A percentile compares a stretch with the other conserved stretches of the same genome.
phyloP scores from a whole-genome alignment of 169 alveolate genomes.

The Besnoitia besnoiti region DNA sequence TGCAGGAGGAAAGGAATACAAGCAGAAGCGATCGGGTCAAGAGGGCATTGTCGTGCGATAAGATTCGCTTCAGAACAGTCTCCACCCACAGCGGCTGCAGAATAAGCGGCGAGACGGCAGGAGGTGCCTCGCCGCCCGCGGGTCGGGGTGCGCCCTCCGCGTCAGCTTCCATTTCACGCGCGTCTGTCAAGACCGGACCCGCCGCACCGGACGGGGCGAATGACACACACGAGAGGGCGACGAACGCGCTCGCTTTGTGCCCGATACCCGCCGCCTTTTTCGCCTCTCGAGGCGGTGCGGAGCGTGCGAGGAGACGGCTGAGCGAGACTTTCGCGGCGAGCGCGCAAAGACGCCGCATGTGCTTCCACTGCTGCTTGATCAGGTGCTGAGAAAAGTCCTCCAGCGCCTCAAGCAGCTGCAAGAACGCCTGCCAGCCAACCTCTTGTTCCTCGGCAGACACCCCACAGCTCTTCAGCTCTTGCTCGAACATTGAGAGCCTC shows the following conservation, averaged over 20 bases:
- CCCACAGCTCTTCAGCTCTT: background rate
- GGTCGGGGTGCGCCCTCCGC: background rate
- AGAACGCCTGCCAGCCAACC: constrained; percentile 28
- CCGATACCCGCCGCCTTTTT: background rate
- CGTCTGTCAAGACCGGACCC: background rate
- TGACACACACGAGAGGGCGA: background rate
- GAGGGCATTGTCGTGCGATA: constrained; percentile 47
- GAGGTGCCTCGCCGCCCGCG: background rate
- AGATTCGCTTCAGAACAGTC: constrained; percentile 19
- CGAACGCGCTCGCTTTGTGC: background rate
- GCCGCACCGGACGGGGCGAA: background rate
- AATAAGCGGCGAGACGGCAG: background rate
- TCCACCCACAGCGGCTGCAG: constrained; percentile 51
- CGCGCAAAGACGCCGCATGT: constrained; percentile 42
- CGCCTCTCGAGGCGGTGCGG: background rate
- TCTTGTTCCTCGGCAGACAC: constrained; percentile 27
- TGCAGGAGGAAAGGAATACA: background rate
- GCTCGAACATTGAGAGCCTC: background rate
- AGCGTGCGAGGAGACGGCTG: background rate
- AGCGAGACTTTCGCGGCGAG: background rate
- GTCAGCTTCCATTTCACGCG: background rate
- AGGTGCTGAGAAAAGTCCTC: constrained; percentile 55
- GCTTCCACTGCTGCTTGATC: constrained; percentile 46
- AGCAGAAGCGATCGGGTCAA: constrained; percentile 35
- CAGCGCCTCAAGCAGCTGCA: constrained; percentile 49